Evolutionary conservation across 2,329 filamentous ascomycete species (phyloP).

Genomic region (Trichophaea hybrida): DNA sequence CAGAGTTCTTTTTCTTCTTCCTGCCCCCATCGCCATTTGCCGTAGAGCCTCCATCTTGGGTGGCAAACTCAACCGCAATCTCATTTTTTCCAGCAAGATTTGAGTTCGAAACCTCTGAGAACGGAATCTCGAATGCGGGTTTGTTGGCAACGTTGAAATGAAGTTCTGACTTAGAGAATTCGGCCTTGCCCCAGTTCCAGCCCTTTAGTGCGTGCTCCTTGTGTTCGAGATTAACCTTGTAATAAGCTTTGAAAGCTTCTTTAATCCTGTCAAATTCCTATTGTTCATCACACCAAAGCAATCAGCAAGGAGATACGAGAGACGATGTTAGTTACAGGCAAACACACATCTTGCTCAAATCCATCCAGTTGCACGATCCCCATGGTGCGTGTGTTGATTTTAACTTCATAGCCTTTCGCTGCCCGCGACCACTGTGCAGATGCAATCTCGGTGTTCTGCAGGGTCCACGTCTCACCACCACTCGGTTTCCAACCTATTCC

Average conservation of each 20-base stretch:
- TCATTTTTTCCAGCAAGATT: slow-evolving; percentile 96
- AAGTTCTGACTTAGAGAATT: slow-evolving; percentile 89
- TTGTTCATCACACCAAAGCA: not conserved
- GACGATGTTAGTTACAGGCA: not conserved
- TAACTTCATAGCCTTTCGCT: slow-evolving; percentile 82
- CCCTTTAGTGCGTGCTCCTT: slow-evolving; percentile 89
- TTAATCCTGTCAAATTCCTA: slow-evolving; percentile 76
- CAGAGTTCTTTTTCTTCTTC: slow-evolving; percentile 60
- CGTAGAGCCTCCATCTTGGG: slow-evolving; percentile 52
- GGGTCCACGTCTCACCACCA: slow-evolving; percentile 82
- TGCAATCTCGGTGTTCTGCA: slow-evolving; percentile 72
- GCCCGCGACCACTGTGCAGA: slow-evolving; percentile 90
- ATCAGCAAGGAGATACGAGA: not conserved
- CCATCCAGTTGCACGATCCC: slow-evolving; percentile 88
- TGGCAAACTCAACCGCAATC: slow-evolving; percentile 85
- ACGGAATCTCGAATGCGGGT: slow-evolving; percentile 91
- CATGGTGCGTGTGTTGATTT: slow-evolving; percentile 70
- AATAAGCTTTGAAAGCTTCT: slow-evolving; percentile 97
- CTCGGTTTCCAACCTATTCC: slow-evolving; percentile 92
- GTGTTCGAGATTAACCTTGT: slow-evolving; percentile 80
- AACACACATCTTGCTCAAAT: slow-evolving; percentile 64
- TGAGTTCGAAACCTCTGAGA: slow-evolving; percentile 94
- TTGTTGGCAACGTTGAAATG: slow-evolving; percentile 94
- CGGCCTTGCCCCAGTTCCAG: slow-evolving; percentile 99
- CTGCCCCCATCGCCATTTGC: slow-evolving; percentile 54